Evolutionary conservation across 805 yeast species (phyloP).

Genomic region (Blastobotrys chiropterorum): DNA sequence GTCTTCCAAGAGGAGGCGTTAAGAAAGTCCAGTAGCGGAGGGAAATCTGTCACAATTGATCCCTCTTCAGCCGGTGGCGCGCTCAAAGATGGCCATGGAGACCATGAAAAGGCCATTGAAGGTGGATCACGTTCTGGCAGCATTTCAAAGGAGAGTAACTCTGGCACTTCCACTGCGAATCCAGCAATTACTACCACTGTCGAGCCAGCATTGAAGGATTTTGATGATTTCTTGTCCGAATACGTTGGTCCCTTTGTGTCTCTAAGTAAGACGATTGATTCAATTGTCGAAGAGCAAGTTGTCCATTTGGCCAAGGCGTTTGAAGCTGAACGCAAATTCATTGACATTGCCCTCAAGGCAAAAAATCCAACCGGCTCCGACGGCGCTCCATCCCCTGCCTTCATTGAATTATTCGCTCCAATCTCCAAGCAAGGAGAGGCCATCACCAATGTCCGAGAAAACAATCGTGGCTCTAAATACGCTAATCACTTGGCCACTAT

Average conservation of each 20-base stretch:
- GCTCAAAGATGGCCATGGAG: slow-evolving; percentile 11
- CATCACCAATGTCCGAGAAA: slow-evolving; percentile 63
- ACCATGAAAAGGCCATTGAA: not conserved
- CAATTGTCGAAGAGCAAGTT: slow-evolving; percentile 47
- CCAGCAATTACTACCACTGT: slow-evolving; percentile 3
- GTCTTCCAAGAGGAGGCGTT: slow-evolving; percentile 61
- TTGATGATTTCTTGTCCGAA: slow-evolving; percentile 47
- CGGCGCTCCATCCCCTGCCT: slow-evolving; percentile 24
- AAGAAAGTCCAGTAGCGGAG: slow-evolving; percentile 16
- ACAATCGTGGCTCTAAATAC: slow-evolving; percentile 58
- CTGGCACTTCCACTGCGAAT: slow-evolving; percentile 9
- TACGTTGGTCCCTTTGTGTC: slow-evolving; percentile 55
- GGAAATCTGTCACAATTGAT: slow-evolving; percentile 5
- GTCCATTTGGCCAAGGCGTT: slow-evolving; percentile 41
- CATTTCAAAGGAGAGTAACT: not conserved
- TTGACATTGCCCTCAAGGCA: slow-evolving; percentile 52
- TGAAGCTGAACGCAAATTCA: slow-evolving; percentile 49
- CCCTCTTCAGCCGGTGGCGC: slow-evolving; percentile 14
- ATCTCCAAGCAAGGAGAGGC: slow-evolving; percentile 54
- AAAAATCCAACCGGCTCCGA: slow-evolving; percentile 59
- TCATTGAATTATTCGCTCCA: slow-evolving; percentile 57
- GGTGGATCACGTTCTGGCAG: not conserved
- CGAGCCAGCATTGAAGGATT: slow-evolving; percentile 32
- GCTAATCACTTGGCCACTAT: slow-evolving; percentile 73
- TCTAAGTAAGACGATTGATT: slow-evolving; percentile 47